These are phyloP conservation scores for Raphidocelis subcapitata DNA, from an alignment of 139 green algal species.

Conservation along the genomic window DNA sequence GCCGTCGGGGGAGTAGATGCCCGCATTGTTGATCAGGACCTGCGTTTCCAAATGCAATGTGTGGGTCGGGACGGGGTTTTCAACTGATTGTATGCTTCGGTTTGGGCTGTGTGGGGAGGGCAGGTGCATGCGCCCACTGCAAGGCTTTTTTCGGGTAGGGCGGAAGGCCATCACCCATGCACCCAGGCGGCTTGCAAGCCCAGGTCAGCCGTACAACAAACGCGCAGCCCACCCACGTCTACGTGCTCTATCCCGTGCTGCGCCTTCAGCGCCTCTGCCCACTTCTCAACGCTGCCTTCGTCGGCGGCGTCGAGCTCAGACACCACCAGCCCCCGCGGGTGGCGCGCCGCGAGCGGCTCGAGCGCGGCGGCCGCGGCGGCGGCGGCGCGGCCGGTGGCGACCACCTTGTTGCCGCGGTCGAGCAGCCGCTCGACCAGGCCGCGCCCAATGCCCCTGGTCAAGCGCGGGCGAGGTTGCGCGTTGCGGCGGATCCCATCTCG, in stretches of 20 bases:
- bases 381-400: conserved; percentile 9
- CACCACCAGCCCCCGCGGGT: conserved; percentile 7
- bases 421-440: conserved; percentile 30
- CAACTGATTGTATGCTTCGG: no score
- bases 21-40: conserved; percentile 53
- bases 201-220: background rate
- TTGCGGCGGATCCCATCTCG: no score
- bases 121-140: no score
- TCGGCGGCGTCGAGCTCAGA: conserved; percentile 15
- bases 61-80: no score
- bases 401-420: conserved; percentile 5
- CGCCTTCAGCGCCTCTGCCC: conserved; percentile 12
- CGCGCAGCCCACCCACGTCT: conserved; percentile 4
- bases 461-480: no score
- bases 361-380: conserved; percentile 2
- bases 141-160: background rate
- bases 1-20: conserved; percentile 26
- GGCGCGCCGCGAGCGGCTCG: conserved; percentile 3
- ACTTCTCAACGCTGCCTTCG: background rate
- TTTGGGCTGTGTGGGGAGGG: no score
- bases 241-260: conserved; percentile 7
- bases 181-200: background rate
- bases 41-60: background rate
- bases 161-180: background rate
- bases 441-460: conserved; percentile 22